Base-by-base conservation (phyloP, 495 filamentous ascomycete species). In the Daldinia decipiens region DNA sequence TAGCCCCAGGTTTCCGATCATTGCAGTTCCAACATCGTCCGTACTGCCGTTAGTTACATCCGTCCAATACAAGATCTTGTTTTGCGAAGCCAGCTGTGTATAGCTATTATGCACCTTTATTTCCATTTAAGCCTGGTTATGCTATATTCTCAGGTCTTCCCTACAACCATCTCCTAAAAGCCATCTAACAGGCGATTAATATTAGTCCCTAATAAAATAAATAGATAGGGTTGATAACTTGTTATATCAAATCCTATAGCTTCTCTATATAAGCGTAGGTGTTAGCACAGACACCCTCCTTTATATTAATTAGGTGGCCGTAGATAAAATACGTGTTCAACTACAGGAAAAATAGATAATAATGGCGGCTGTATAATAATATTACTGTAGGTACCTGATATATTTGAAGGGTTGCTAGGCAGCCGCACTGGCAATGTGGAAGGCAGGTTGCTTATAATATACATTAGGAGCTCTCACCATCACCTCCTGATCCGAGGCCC, bases 31-130 rank as follows among this genome's bases (percentile, higher is more conserved):
- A 53, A 26, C 56, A 60, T 43, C 24, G 32, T 40, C 29, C 26
- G 19, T 56, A 45, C 34, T 27, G 7, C 39, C 1, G 31, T 32
- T 60, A 59, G 38, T 34, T 54, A 36, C 8, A 27, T 57, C 50
- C 27, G 9, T 29, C 55, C 60, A 65, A 65, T 68, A 60, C 56
- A 58, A 21, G 52, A 57, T 52, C 52, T 36, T 39, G 59, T 68
- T 19, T 40, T 17, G 15, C 50, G n/a, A 55, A 65, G 60, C 27
- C 65, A 36, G n/a, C 19, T 24, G 19, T 24, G 19, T 47, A 13
- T 21, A 24, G 43, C 19, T 12, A 47, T 12, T 47, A 17, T 47
- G 9, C 19, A 24, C 19, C 8, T 11, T 24, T 13, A 24, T 2
- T 47, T 47, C 19, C 8, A 47, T 21, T 12, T 21, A 9, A 11